These are phyloP conservation scores for Gonapodya prolifera DNA, from an alignment of 192 early-diverging fungal species.

Conservation along the genomic window DNA sequence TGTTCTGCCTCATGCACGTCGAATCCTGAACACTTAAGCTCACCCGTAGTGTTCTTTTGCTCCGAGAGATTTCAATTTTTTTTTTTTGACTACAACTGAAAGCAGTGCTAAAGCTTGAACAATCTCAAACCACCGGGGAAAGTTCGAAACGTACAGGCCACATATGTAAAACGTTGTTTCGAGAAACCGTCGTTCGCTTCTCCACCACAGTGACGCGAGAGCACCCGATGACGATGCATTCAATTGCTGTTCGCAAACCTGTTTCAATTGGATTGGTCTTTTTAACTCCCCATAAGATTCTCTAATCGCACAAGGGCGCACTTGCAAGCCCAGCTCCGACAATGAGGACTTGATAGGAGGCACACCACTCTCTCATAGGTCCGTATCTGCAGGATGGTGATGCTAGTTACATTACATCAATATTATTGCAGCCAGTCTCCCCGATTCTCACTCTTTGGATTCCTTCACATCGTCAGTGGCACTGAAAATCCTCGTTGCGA, in stretches of 20 bases:
- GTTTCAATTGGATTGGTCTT: too few relatives aligned
- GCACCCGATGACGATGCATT: background rate
- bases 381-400: background rate
- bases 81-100: too few relatives aligned
- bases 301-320: too few relatives aligned
- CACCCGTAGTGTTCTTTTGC: too few relatives aligned
- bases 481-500: background rate
- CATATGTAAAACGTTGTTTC: conserved; percentile 2
- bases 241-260: background rate
- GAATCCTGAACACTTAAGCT: too few relatives aligned
- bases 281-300: too few relatives aligned
- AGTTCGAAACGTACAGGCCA: too few relatives aligned
- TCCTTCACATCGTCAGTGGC: background rate
- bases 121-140: background rate
- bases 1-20: too few relatives aligned
- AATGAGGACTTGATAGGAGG: background rate
- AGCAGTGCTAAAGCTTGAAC: background rate
- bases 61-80: too few relatives aligned
- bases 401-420: background rate
- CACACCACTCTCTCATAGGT: background rate
- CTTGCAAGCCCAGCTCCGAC: background rate
- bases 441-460: background rate
- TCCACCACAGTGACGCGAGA: background rate
- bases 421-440: background rate
- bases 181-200: background rate